Conservation (phyloP, 2,329 filamentous ascomycete species). For the Talaromyces piceae region DNA sequence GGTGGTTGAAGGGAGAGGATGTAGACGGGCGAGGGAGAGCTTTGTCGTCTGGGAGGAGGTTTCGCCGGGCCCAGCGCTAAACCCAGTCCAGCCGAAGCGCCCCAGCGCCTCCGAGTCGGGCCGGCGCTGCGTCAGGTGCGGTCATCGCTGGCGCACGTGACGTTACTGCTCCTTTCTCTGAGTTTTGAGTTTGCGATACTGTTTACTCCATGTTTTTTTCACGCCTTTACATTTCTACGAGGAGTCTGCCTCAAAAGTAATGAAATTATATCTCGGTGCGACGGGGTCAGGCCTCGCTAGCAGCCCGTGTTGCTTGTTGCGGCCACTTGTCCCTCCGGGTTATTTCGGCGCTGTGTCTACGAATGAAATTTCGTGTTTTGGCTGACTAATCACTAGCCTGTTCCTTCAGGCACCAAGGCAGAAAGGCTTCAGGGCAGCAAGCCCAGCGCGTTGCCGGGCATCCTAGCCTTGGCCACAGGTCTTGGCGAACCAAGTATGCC, state of each 20-base stretch:
- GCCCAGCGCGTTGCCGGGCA: not conserved
- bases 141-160: not conserved
- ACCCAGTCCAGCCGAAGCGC: conserved; percentile 32
- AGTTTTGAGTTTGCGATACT: not conserved
- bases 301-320: not conserved
- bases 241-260: not conserved
- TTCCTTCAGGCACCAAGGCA: conserved; percentile 3
- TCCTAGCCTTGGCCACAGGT: too few species aligned
- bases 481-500: too few species aligned
- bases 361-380: not conserved
- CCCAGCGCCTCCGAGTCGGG: conserved; percentile 31
- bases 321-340: conserved; percentile 10
- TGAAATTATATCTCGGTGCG: not conserved
- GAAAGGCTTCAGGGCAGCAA: not conserved
- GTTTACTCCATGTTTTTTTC: too few species aligned
- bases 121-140: not conserved
- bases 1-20: conserved; percentile 32
- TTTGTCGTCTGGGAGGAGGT: conserved; percentile 35
- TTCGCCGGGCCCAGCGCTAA: conserved; percentile 34
- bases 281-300: not conserved
- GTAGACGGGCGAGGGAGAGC: conserved; percentile 27
- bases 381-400: conserved; percentile 4
- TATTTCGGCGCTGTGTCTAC: conserved; percentile 2
- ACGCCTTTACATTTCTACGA: not conserved
- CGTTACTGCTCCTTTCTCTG: too few species aligned